Evolutionary conservation across 352 stramenopile genomes (phyloP), one percentile per base, ranked within the genome.

Genomic region (Globisporangium radiosum): DNA sequence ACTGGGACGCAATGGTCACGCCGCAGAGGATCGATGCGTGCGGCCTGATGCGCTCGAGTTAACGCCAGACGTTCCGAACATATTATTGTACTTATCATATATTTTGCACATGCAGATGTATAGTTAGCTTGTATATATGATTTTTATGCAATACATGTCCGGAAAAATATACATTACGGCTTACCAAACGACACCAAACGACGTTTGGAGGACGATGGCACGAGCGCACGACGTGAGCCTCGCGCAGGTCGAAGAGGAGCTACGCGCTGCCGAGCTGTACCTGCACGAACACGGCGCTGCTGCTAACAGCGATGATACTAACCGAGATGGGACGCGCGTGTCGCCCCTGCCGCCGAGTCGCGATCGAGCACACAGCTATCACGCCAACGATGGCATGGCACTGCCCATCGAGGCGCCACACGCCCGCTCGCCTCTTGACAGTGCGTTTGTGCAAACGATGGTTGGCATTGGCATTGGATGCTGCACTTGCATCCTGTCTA

Each of bases 1-100:
- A 96, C 87, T 98, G 92, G 92, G 85, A 96, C 57, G 78, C 86
- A 59, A 86, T 98, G 65, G 78, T 98, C n/a, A 86, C 94, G 33
- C 76, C 90, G 13, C 94, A 97, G 69, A 97, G 98, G 85, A 98
- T 94, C 7, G 78, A 95, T 33, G 25, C 25, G 25, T 33, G 25
- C 25, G 25, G 25, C 25, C 25, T 1, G 25, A 33, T 33, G 25
- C 25, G 25, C 25, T 33, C 25, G 25, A 33, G 25, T 33, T 33
- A 2, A 33, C 25, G 0, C 25, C 25, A 25, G 2, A 3, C 25
- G 25, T 2, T 7, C 4, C 4, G n/a, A 47, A 14, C n/a, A n/a
- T 7, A 47, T 17, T 4, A 17, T 19, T 5, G 0, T 3, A 47
- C 15, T 47, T 5, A 5, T 0, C 2, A 19, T 47, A 15, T 47